Conservation (phyloP, 352 stramenopile genomes). For the Phytophthora quininea region DNA sequence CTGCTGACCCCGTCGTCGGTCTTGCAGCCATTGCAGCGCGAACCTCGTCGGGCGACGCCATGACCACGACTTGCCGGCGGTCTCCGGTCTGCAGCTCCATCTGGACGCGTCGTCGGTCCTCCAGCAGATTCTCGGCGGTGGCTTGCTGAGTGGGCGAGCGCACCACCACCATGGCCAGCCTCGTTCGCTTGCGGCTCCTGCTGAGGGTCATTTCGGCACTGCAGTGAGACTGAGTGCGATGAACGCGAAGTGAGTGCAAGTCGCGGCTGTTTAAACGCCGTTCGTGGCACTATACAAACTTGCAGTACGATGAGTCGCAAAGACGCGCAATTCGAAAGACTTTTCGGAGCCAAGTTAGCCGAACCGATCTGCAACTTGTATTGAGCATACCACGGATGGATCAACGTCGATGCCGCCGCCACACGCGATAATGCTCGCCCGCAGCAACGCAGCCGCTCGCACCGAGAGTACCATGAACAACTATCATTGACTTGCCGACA, state of each 20-base stretch:
- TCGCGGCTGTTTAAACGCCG: neutral
- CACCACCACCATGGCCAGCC: constrained; percentile 26
- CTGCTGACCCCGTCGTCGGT: neutral
- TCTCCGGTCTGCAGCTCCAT: constrained; percentile 22
- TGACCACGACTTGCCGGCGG: constrained; percentile 22
- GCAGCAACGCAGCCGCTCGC: neutral
- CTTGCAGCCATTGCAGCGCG: constrained; percentile 4
- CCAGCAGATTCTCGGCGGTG: neutral
- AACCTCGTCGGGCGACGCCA: constrained; percentile 25
- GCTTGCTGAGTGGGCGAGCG: constrained; percentile 10
- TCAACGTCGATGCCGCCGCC: too few species aligned
- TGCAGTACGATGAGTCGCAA: neutral
- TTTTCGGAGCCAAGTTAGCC: neutral
- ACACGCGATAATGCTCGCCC: too few species aligned
- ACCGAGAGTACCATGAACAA: neutral
- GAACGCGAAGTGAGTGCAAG: neutral
- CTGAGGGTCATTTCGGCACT: constrained; percentile 16
- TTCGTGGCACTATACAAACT: neutral
- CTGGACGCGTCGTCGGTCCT: constrained; percentile 18
- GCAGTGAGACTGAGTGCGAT: neutral
- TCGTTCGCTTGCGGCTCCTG: constrained; percentile 11
- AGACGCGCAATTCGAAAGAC: neutral
- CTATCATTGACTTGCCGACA: neutral
- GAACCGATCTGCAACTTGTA: neutral
- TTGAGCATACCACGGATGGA: too few species aligned